Evolutionary conservation across 108 stramenopile species (phyloP).

Genomic region (Nitzschia sp.): DNA sequence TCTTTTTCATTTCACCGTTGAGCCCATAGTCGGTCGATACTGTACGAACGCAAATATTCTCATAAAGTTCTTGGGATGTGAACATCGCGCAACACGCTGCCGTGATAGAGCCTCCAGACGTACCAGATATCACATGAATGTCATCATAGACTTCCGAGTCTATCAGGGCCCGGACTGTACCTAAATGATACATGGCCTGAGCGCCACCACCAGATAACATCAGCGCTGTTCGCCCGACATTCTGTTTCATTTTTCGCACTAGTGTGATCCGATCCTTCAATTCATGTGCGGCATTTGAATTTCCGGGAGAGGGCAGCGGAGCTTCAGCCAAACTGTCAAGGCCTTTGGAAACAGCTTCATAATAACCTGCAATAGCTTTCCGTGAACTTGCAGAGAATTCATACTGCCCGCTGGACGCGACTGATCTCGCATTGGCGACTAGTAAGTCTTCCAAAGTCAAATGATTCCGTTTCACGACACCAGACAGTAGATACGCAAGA

Average conservation of each 20-base stretch:
- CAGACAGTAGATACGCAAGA: constrained; percentile 70
- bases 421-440: constrained; percentile 66
- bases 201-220: constrained; percentile 93
- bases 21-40: constrained; percentile 82
- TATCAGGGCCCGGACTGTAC: constrained; percentile 84
- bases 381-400: constrained; percentile 58
- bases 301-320: neutral
- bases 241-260: constrained; percentile 83
- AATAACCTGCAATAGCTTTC: constrained; percentile 62
- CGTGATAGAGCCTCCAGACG: constrained; percentile 86
- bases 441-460: constrained; percentile 80
- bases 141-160: constrained; percentile 76
- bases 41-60: constrained; percentile 76
- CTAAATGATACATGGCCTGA: constrained; percentile 93
- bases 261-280: constrained; percentile 63
- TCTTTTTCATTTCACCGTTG: constrained; percentile 76
- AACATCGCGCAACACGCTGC: constrained; percentile 92
- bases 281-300: constrained; percentile 23
- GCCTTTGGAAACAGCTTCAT: constrained; percentile 72
- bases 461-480: constrained; percentile 90
- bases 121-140: constrained; percentile 87
- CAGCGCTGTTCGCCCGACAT: constrained; percentile 88
- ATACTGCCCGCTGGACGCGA: constrained; percentile 74
- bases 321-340: constrained; percentile 69
- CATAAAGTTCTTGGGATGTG: constrained; percentile 71